Conservation (phyloP, 169 alveolate genomes). For the Condylostoma magnum region DNA sequence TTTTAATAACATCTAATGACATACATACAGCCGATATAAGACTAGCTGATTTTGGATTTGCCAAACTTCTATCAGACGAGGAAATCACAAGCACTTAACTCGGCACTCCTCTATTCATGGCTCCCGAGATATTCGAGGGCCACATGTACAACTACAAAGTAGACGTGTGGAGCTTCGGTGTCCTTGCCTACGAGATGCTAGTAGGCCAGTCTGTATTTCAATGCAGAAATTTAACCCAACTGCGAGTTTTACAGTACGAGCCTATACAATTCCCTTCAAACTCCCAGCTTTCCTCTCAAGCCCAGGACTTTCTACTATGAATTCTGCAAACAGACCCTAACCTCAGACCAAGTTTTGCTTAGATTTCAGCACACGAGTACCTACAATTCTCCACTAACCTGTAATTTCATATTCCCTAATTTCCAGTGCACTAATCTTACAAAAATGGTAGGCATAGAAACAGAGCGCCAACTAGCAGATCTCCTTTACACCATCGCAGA, state of each 20-base stretch:
- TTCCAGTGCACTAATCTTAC: too few relatives aligned
- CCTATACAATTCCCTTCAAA: not conserved
- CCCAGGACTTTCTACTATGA: not conserved
- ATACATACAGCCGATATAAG: constrained; percentile 24
- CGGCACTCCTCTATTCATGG: constrained; percentile 58
- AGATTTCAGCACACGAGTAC: constrained; percentile 3
- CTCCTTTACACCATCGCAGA: constrained; percentile 3
- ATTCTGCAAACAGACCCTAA: constrained; percentile 7
- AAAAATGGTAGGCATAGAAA: constrained; percentile 28
- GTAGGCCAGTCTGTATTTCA: constrained; percentile 9
- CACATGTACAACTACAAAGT: constrained; percentile 39
- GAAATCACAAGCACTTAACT: constrained; percentile 27
- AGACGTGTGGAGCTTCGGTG: constrained; percentile 60
- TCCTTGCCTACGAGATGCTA: constrained; percentile 38
- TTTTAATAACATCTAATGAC: constrained; percentile 9
- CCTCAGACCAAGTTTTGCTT: not conserved
- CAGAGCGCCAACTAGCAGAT: constrained; percentile 25
- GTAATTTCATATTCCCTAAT: too few relatives aligned
- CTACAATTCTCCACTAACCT: too few relatives aligned
- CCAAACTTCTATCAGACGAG: constrained; percentile 27
- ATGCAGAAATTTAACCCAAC: constrained; percentile 20
- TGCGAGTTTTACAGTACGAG: constrained; percentile 5
- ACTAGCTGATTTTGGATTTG: constrained; percentile 55
- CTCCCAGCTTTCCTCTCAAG: not conserved
- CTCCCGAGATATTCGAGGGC: constrained; percentile 42